Percentiles rank a stretch among this genome's conserved stretches.
Evolutionary conservation across 2,329 filamentous ascomycete genomes (phyloP).

Genomic region (Sporothrix curviconia): DNA sequence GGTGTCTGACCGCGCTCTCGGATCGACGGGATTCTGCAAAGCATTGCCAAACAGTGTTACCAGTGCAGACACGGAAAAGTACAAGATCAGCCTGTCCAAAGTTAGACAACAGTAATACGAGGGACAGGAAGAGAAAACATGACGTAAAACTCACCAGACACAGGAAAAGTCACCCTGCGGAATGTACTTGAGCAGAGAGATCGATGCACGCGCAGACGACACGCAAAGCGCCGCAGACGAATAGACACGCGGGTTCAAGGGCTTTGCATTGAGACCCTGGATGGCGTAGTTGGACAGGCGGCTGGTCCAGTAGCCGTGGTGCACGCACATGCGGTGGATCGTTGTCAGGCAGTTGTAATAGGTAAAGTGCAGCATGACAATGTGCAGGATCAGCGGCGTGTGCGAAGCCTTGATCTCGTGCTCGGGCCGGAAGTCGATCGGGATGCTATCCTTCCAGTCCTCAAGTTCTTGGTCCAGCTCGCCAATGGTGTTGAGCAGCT

Average conservation of each 20-base stretch:
- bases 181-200: constrained; percentile 90
- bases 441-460: constrained; percentile 93
- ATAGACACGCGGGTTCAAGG: constrained; percentile 89
- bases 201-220: constrained; percentile 84
- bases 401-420: constrained; percentile 91
- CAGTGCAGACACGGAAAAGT: constrained; percentile 91
- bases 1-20: constrained; percentile 79
- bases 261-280: constrained; percentile 82
- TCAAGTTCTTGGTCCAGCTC: constrained; percentile 86
- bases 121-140: no score
- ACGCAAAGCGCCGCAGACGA: constrained; percentile 90
- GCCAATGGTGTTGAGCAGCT: constrained; percentile 89
- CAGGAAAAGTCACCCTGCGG: constrained; percentile 91
- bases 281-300: constrained; percentile 91
- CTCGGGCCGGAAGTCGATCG: constrained; percentile 92
- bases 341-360: constrained; percentile 98
- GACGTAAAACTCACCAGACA: no score
- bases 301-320: constrained; percentile 97
- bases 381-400: constrained; percentile 86
- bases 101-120: no score
- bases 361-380: constrained; percentile 89
- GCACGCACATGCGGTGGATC: constrained; percentile 96
- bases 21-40: constrained; percentile 87
- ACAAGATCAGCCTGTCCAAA: constrained; percentile 90
- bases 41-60: constrained; percentile 96